Base-by-base conservation (phyloP, 371 early-diverging fungal species). In the Blyttiomyces sp. region DNA sequence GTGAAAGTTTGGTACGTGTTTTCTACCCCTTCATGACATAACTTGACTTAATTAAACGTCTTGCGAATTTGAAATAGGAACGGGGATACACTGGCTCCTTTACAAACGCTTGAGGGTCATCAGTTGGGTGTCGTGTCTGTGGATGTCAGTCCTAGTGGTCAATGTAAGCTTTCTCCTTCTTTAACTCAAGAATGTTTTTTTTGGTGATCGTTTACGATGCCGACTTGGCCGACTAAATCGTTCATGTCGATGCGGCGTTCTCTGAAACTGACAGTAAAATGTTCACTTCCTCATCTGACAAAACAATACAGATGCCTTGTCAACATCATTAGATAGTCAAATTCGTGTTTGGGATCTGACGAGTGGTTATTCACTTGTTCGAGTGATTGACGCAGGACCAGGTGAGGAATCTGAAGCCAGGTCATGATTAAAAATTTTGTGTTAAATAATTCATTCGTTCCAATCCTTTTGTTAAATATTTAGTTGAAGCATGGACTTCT, bases 311-410 rank as follows among this genome's bases (percentile, higher is more conserved):
- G 90, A 77, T 31, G 82, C 84, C 7, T 84, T 79, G 0, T 87
- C 91, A 2, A 84, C 86, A n/a, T 89, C 89, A 4, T 72, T 92
- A 32, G 93, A 92, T 66, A 82, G 85, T 24, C 89, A 85, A 50
- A 83, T 92, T 63, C 73, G 83, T 42, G 75, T 91, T 35, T 91
- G 91, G 91, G 89, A 91, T 72, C 61, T 91, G 30, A 70, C 75
- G 26, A 52, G 59, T 26, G 54, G 49, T 6, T 72, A 79, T 13
- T 71, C 77, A 27, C 72, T 77, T 39, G 57, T 79, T 55, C 79
- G 71, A 55, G 81, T 76, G 7, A 86, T 91, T 49, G 86, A 86
- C 33, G 82, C 86, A 34, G 86, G 83, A 50, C 78, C 84, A 43
- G 79, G 81, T 84, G 9, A 33, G 43, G 17, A 43, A 6, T 0